Evolutionary conservation across 2,329 filamentous ascomycete genomes (phyloP).

Genomic region (Tympanopsis confertula): DNA sequence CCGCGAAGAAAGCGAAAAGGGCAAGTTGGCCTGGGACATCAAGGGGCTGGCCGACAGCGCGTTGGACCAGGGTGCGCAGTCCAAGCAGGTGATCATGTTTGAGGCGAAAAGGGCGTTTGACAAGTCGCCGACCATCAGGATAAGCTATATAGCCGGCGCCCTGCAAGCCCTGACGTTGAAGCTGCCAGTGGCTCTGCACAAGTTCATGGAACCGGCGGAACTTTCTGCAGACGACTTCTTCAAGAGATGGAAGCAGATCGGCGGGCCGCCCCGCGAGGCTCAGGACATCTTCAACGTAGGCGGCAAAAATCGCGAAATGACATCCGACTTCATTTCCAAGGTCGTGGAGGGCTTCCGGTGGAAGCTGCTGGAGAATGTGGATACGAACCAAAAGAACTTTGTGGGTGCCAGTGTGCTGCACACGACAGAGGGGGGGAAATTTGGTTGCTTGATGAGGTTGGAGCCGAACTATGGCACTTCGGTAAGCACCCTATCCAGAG

Average conservation of each 20-base stretch:
- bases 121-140: slow-evolving; percentile 78
- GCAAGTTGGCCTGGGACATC: slow-evolving; percentile 68
- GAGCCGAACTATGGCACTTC: slow-evolving; percentile 88
- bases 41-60: slow-evolving; percentile 80
- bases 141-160: slow-evolving; percentile 88
- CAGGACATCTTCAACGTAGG: slow-evolving; percentile 72
- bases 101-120: slow-evolving; percentile 73
- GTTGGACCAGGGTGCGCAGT: slow-evolving; percentile 64
- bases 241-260: slow-evolving; percentile 98
- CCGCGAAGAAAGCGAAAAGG: slow-evolving; percentile 56
- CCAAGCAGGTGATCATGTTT: slow-evolving; percentile 90
- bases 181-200: slow-evolving; percentile 77
- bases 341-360: slow-evolving; percentile 78
- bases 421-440: slow-evolving; percentile 75
- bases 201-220: slow-evolving; percentile 91
- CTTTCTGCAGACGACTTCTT: slow-evolving; percentile 89
- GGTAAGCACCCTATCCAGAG: slow-evolving; percentile 45
- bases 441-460: slow-evolving; percentile 81
- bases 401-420: slow-evolving; percentile 82
- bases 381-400: slow-evolving; percentile 86
- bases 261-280: slow-evolving; percentile 72
- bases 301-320: slow-evolving; percentile 49
- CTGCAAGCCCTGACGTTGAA: slow-evolving; percentile 86
- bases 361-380: slow-evolving; percentile 74
- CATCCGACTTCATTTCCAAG: slow-evolving; percentile 57